phyloP scores from a whole-genome alignment of 202 grass and related monocot genomes.

The Carex sylvatica region DNA sequence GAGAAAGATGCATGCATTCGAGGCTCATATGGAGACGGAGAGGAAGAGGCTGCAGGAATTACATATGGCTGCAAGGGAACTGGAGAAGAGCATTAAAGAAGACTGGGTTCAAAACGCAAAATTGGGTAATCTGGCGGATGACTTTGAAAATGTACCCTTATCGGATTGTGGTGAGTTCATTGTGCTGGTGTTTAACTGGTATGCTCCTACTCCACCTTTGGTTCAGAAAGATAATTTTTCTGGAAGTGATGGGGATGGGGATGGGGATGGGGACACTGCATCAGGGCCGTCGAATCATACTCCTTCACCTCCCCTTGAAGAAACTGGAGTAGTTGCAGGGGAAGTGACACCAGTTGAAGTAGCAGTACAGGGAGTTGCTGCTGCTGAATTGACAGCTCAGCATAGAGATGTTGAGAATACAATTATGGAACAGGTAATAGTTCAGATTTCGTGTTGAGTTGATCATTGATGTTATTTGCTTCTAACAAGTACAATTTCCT shows the following conservation, averaged over 20 bases:
- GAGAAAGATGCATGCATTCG: constrained; percentile 37
- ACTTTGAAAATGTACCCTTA: constrained; percentile 61
- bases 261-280: not conserved
- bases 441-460: not conserved
- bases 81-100: constrained; percentile 65
- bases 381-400: constrained; percentile 28
- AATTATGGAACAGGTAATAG: not conserved
- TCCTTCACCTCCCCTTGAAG: not conserved
- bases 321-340: not conserved
- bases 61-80: constrained; percentile 43
- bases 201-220: not conserved
- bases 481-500: not conserved
- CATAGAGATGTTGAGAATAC: constrained; percentile 5
- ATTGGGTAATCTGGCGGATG: constrained; percentile 51
- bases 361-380: constrained; percentile 27
- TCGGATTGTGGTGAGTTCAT: constrained; percentile 49
- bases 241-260: not conserved
- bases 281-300: not conserved
- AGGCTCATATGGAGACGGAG: constrained; percentile 54
- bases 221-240: not conserved
- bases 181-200: constrained; percentile 56
- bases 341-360: no score
- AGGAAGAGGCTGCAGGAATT: constrained; percentile 49
- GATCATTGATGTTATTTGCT: not conserved
- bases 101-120: constrained; percentile 53